phyloP scores from a whole-genome alignment of 148 eudicot genomes.

The Euryodendron excelsum region DNA sequence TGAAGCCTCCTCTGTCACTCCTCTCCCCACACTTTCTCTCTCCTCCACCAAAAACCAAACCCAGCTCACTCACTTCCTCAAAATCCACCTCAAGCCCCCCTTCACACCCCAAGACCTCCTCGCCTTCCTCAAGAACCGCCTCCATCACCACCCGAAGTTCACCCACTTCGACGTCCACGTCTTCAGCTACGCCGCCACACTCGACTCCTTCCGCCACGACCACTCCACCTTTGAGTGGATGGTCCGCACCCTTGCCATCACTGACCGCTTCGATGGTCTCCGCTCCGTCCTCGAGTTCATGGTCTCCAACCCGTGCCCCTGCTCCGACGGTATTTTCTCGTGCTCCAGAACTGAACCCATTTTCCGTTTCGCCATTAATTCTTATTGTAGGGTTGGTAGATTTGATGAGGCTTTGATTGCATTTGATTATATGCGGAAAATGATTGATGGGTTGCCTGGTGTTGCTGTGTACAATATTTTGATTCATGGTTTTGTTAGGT shows the following conservation, averaged over 20 bases:
- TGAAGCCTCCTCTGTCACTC: not conserved
- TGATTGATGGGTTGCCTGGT: constrained; percentile 80
- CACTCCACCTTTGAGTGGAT: constrained; percentile 82
- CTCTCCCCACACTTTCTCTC: constrained; percentile 27
- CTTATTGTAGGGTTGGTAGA: constrained; percentile 62
- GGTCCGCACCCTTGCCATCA: constrained; percentile 62
- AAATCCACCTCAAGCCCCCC: constrained; percentile 55
- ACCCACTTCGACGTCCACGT: constrained; percentile 75
- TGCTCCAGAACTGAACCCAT: constrained; percentile 75
- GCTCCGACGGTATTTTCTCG: constrained; percentile 84
- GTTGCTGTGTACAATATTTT: constrained; percentile 67
- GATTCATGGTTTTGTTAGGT: constrained; percentile 75
- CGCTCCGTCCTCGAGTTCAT: constrained; percentile 43
- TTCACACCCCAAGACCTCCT: constrained; percentile 61
- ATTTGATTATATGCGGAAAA: constrained; percentile 61
- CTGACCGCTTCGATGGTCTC: constrained; percentile 67
- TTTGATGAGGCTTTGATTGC: constrained; percentile 59
- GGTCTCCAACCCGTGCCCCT: constrained; percentile 80
- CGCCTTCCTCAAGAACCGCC: constrained; percentile 61
- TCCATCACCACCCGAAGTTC: constrained; percentile 77
- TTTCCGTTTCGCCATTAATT: constrained; percentile 63
- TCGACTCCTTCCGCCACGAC: constrained; percentile 83
- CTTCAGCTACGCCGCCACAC: constrained; percentile 65
- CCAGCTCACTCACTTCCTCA: constrained; percentile 57
- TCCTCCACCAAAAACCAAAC: constrained; percentile 46